Evolutionary conservation across 2,329 filamentous ascomycete species (phyloP), one percentile per base, ranked within the genome.

Genomic region (Aspergillus latus): DNA sequence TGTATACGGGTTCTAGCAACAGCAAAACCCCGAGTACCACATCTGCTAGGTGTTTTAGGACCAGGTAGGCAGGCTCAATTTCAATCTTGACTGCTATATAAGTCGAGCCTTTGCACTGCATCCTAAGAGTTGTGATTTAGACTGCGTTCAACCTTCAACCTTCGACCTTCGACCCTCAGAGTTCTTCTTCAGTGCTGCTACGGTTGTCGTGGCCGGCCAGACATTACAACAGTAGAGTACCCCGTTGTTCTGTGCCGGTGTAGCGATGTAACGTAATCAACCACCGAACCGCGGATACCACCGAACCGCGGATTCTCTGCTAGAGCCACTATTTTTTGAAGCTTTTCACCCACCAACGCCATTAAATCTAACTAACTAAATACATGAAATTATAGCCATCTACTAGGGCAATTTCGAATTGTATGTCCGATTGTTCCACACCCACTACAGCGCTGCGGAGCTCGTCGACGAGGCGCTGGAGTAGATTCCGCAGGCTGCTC

Each of bases 1-100:
- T 32, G 26, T 26, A 43, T 32, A 54, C 43, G 37, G 46, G 46
- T 50, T 50, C 48, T 32, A 43, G 48, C 47, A 49, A 34, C 32
- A 40, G 47, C 32, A 39, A 30, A 42, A 21, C 15, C 39, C 16
- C 39, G 39, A 42, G 39, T 21, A 15, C 39, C 21, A 15, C 39
- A 42, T 21, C 10, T n/a, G n/a, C 39, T 42, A 42, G 8, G 39
- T 42, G 30, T 13, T 30, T 21, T 9, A 9, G 3, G 11, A 32
- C n/a, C 30, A 30, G 43, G 11, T 46, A 32, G 26, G 11, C n/a
- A 32, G 10, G 11, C 13, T 32, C 34, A 13, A 37, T 37, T 13
- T 13, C 34, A 37, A 37, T 37, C n/a, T 13, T 11, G 34, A 13
- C 34, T 37, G 34, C 11, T 13, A 13, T 13, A 37, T 13, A 11